Percentiles rank a stretch among this genome's conserved stretches.
Evolutionary conservation across 2,329 filamentous ascomycete genomes (phyloP).

Genomic region (Byssoonygena ceratinophila): DNA sequence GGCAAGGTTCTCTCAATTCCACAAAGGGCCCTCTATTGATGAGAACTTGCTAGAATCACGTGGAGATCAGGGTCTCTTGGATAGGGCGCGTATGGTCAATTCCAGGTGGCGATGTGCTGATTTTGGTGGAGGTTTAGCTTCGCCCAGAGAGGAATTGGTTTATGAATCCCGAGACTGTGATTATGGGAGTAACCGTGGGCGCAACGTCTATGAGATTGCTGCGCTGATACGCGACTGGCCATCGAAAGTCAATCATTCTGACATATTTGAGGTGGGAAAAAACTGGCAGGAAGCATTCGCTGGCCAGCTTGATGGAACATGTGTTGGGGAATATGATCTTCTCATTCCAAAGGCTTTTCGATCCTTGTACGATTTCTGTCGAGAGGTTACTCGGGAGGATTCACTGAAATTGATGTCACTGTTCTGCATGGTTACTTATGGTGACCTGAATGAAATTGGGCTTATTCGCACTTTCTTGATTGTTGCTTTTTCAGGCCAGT

Average conservation of each 20-base stretch:
- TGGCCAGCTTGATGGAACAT: neutral
- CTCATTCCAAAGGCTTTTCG: constrained; percentile 14
- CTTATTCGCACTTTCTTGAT: constrained; percentile 12
- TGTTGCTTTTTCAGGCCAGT: constrained; percentile 14
- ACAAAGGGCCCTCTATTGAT: neutral
- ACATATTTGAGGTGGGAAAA: neutral
- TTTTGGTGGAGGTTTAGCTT: constrained; percentile 5
- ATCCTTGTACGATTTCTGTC: constrained; percentile 17
- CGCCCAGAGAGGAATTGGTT: neutral
- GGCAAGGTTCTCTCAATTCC: constrained; percentile 13
- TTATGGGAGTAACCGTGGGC: constrained; percentile 11
- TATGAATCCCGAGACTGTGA: constrained; percentile 13
- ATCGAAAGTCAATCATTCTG: neutral
- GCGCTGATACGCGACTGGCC: constrained; percentile 17
- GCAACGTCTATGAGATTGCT: constrained; percentile 15
- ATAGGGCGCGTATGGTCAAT: constrained; percentile 9
- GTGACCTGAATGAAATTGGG: constrained; percentile 1
- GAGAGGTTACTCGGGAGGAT: constrained; percentile 11
- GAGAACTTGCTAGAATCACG: constrained; percentile 1
- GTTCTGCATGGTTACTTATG: constrained; percentile 18
- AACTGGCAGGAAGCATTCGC: constrained; percentile 7
- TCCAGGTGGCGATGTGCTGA: constrained; percentile 11
- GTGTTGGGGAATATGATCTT: constrained; percentile 11
- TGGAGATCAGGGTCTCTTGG: constrained; percentile 18
- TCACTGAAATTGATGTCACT: constrained; percentile 17